Evolutionary conservation across 306 rosid species (phyloP), one percentile per base, ranked within the genome.

Genomic region (Clitoria ternatea): DNA sequence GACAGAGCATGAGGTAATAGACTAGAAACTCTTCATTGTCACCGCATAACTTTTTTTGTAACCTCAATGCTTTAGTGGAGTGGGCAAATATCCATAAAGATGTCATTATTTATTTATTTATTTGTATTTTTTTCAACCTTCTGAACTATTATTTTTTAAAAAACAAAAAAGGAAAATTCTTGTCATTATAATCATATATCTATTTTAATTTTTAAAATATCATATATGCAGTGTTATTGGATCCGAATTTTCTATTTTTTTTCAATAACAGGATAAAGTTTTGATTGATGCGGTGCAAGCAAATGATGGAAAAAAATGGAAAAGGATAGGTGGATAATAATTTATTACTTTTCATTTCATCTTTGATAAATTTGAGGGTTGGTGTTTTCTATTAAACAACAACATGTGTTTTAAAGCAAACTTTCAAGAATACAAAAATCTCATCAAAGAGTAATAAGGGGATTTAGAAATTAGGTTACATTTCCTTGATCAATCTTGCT

Each of bases 1-100:
- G 88, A 80, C 85, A 50, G 56, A 54, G n/a, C 47, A 66, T 17
- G 88, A 77, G 85, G 88, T 84, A 13, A 29, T 66, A 27, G 22
- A 29, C 75, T 30, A 12, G 13, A 45, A 14, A n/a, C 35, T 22
- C 2, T 11, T 26, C 35, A 37, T 37, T 7, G n/a, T 37, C 1
- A 45, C 10, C 13, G 22, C 7, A n/a, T 2, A 35, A 13, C 30
- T 43, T 7, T 29, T 42, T 43, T n/a, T 23, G 39, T 2, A 30
- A 27, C 4, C 17, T 53, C 6, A 56, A 56, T n/a, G 40, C 14
- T 29, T 27, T n/a, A 56, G 13, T 6, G 35, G 2, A 2, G 2
- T 30, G 5, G 35, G 2, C 6, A 30, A 2, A 30, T 2, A 3
- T 49, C 26, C 20, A 49, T 12, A 22, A 27, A 4, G 11, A n/a